A percentile compares a stretch with the other conserved stretches of the same genome.
These are phyloP conservation scores for Dillenia suffruticosa DNA, from an alignment of 164 flowering plant species.

Conservation along the genomic window DNA sequence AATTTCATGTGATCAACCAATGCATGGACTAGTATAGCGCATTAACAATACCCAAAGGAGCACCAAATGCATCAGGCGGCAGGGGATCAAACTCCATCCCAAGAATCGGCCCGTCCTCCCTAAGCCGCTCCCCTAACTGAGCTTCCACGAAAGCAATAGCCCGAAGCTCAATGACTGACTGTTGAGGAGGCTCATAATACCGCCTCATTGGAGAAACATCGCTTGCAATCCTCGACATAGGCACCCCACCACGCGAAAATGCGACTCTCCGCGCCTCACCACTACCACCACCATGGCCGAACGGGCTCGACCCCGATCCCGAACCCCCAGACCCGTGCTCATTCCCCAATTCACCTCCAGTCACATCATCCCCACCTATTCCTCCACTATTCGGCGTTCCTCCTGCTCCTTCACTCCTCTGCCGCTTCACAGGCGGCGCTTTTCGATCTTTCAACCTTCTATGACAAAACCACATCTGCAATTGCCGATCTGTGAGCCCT, in stretches of 20 bases:
- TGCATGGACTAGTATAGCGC: background rate
- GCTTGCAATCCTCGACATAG: constrained; percentile 37
- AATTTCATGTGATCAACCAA: too few species aligned
- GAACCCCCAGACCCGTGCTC: constrained; percentile 36
- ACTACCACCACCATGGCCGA: constrained; percentile 15
- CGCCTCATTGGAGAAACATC: constrained; percentile 45
- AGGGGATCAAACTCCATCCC: constrained; percentile 93
- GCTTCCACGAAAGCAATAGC: constrained; percentile 82
- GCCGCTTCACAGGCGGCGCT: constrained; percentile 34
- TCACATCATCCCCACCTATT: constrained; percentile 15
- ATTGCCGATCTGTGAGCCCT: constrained; percentile 79
- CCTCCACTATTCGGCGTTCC: constrained; percentile 10
- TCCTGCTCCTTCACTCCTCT: constrained; percentile 27
- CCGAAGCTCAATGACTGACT: constrained; percentile 47
- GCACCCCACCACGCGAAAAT: constrained; percentile 29
- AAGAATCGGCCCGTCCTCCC: constrained; percentile 88
- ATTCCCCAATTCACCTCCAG: constrained; percentile 20
- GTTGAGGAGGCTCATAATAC: constrained; percentile 51
- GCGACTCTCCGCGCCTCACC: constrained; percentile 24
- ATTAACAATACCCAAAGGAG: constrained; percentile 56
- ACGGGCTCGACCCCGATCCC: constrained; percentile 47
- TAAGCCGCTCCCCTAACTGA: constrained; percentile 74
- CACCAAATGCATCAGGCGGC: constrained; percentile 92
- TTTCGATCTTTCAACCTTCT: constrained; percentile 84
- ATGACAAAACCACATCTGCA: constrained; percentile 99